Evolutionary conservation across 176 grass and related monocot species (phyloP), one percentile per base, ranked within the genome.

Genomic region (Oryza officinalis): DNA sequence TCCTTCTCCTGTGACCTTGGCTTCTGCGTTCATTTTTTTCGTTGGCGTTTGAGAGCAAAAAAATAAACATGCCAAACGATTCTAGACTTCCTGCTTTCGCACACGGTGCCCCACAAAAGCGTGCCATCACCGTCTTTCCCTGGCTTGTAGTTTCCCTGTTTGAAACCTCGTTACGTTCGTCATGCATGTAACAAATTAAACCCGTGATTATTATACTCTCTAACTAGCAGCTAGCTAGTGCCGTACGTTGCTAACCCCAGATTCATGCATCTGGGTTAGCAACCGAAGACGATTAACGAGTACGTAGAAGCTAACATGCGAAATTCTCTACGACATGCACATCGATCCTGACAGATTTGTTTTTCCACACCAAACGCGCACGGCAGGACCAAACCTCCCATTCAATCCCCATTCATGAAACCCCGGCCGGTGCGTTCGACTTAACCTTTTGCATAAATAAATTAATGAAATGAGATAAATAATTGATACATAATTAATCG

Each of bases 31-130:
- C 33, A 5, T 31, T 28, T 10, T 31, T 28, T 10, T 3, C 10
- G 40, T 41, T 54, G 15, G 3, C 22, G 40, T 30, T 13, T 25
- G 18, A 22, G 9, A 38, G 7, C 2, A 46, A 9, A 37, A 15
- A 28, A 63, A 47, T 6, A 38, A 80, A 35, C 63, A 46, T 18
- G 87, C 69, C 70, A 49, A 85, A 89, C 76, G 27, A 25, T 66
- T 4, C 2, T 0, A 33, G 76, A 85, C 28, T 89, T 84, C 69
- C 63, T 10, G 27, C 27, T 75, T 69, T 61, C 52, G 52, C 22
- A 4, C 20, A 10, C 7, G 52, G 18, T 23, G 75, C 72, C 73
- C 50, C 27, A 0, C 46, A 28, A 28, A 67, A 61, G 64, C 22
- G 8, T 31, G 64, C 61, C 74, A 35, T 71, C 40, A 13, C 73